A percentile compares a stretch with the other conserved stretches of the same genome.
Conservation (phyloP, 345 rosid species). For the Clarkia xantiana region DNA sequence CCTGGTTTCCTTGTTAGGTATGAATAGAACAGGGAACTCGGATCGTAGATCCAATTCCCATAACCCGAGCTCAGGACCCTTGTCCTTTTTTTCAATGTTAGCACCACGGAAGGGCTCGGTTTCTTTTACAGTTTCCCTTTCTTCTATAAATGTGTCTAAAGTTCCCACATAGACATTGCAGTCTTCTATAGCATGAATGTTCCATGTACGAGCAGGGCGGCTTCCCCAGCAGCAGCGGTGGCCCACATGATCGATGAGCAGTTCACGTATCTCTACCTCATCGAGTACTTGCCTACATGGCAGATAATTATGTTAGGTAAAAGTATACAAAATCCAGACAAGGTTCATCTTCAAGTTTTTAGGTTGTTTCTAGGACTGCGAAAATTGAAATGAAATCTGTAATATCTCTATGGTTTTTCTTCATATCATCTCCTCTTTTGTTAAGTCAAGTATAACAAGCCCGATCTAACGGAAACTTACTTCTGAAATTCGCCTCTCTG, state of each 20-base stretch:
- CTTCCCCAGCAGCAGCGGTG: constrained; percentile 98
- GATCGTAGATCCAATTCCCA: constrained; percentile 76
- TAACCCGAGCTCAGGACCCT: constrained; percentile 42
- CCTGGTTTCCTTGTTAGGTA: constrained; percentile 44
- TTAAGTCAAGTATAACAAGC: neutral
- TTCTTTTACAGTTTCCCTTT: constrained; percentile 55
- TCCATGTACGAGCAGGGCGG: constrained; percentile 95
- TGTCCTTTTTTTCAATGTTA: constrained; percentile 33
- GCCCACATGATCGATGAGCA: constrained; percentile 81
- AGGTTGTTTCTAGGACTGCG: neutral
- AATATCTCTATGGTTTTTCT: neutral
- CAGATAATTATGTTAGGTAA: constrained; percentile 2
- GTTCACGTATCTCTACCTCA: constrained; percentile 79
- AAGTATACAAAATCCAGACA: neutral
- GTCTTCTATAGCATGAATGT: constrained; percentile 71
- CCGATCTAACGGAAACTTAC: neutral
- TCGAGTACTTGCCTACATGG: constrained; percentile 57
- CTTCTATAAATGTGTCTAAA: constrained; percentile 78
- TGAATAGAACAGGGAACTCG: constrained; percentile 70
- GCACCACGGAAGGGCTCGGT: constrained; percentile 49
- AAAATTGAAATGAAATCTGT: neutral
- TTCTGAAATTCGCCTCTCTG: neutral
- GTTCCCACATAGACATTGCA: constrained; percentile 94
- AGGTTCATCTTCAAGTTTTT: neutral
- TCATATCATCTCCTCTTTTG: too few relatives aligned